Evolutionary conservation across 2,329 filamentous ascomycete genomes (phyloP).

Genomic region (Raffaelea ambrosiae): DNA sequence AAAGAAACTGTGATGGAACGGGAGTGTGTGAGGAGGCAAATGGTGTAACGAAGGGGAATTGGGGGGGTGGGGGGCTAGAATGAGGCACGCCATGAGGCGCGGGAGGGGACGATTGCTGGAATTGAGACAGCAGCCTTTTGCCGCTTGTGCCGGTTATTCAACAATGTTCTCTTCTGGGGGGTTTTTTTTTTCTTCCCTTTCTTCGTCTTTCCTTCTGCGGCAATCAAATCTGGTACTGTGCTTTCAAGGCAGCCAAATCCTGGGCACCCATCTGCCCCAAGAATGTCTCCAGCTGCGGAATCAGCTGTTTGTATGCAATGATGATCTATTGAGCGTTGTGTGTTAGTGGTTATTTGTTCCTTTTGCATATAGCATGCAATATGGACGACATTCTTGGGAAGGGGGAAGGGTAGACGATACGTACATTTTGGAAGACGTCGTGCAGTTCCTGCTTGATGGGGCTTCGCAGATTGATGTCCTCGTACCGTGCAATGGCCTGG

Average conservation of each 20-base stretch:
- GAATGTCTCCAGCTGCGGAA: conserved; percentile 50
- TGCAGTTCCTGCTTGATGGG: conserved; percentile 58
- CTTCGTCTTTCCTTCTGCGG: not conserved
- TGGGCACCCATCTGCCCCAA: conserved; percentile 38
- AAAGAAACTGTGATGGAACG: too few species aligned
- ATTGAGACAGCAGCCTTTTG: too few species aligned
- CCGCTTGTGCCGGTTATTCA: too few species aligned
- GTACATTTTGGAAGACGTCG: conserved; percentile 68
- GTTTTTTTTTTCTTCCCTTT: not conserved
- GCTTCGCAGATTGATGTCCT: conserved; percentile 51
- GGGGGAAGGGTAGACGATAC: conserved; percentile 18
- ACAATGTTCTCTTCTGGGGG: not conserved
- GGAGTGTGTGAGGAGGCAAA: too few species aligned
- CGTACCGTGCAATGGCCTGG: conserved; percentile 70
- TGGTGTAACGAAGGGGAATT: too few species aligned
- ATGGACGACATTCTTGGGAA: not conserved
- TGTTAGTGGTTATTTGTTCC: conserved; percentile 7
- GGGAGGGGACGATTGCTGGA: too few species aligned
- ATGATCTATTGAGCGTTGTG: conserved; percentile 31
- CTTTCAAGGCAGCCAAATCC: conserved; percentile 40
- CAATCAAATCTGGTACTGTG: conserved; percentile 36
- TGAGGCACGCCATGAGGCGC: too few species aligned
- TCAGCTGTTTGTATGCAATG: conserved; percentile 48
- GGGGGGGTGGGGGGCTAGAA: too few species aligned
- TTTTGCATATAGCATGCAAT: not conserved